Evolutionary conservation across 352 stramenopile genomes (phyloP), one percentile per base, ranked within the genome.

Genomic region (Phytophthora melonis): DNA sequence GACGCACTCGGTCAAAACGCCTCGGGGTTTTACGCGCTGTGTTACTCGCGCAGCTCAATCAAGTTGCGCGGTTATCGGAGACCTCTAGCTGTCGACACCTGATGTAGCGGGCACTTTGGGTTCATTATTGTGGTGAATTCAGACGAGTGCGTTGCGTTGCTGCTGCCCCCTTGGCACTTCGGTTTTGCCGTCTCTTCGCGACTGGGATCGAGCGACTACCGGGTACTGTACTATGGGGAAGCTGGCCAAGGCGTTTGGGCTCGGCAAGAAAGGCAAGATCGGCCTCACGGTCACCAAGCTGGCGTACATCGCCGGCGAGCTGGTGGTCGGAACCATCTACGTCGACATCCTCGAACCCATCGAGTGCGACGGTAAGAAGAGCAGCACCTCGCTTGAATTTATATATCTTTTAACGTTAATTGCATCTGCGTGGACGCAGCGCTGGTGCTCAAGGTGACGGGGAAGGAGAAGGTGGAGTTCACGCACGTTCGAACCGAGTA

Each of bases 251-350:
- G 56, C 74, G 43, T 89, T 93, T 34, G 84, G 87, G 0, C 56
- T 93, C 14, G 78, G 66, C 18, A 81, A 89, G 65, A 93, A 92
- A 55, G 87, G 84, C 52, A 90, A 85, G 69, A 90, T 93, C 66
- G 68, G 70, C 16, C 60, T 93, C 10, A 70, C 62, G 32, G 65
- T 90, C 25, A 72, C 88, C 56, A 92, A 92, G 50, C 75, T 74
- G 27, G 80, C 78, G 14, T 93, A 91, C 62, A 83, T 91, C 50
- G 80, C 84, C 1, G 83, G 84, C 10, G 87, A 92, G 49, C 61
- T 91, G 45, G 75, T 92, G 57, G 68, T 77, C 43, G 83, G 87
- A 34, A 83, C 79, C 32, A 88, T 91, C 66, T 78, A 82, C 63
- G 74, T 90, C 50, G 74, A 83, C 23, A 66, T 92, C 27, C 79